Conservation (phyloP, 345 rosid species). For the Eucalyptus globulus region DNA sequence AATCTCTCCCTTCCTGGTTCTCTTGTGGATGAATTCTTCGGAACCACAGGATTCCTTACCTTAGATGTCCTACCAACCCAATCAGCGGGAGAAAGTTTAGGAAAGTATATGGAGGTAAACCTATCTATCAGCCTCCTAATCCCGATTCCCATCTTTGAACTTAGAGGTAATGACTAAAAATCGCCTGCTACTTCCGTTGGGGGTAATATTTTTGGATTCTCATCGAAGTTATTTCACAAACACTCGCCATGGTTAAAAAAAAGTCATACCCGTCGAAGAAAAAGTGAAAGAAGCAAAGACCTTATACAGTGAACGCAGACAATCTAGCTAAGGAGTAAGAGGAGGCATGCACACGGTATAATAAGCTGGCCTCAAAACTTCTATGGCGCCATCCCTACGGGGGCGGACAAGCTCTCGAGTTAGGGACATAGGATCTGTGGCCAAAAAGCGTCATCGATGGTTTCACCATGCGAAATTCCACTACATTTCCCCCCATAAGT, state of each 20-base stretch:
- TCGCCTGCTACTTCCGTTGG: background rate
- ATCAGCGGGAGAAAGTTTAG: background rate
- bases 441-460: background rate
- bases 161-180: background rate
- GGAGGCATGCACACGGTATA: background rate
- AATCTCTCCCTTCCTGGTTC: background rate
- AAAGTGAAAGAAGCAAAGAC: background rate
- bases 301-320: background rate
- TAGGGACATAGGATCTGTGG: background rate
- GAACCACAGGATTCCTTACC: background rate
- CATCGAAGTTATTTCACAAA: background rate
- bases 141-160: background rate
- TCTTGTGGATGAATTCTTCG: background rate
- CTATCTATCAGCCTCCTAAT: background rate
- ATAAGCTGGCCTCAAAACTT: background rate
- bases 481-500: background rate
- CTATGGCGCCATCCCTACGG: background rate
- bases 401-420: background rate
- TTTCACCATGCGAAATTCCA: background rate
- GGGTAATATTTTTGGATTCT: background rate
- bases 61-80: background rate
- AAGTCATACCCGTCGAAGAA: background rate
- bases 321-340: background rate
- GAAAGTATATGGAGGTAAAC: background rate
- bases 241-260: fast-evolving